phyloP scores from a whole-genome alignment of 352 stramenopile genomes.

The Globisporangium lucens region DNA sequence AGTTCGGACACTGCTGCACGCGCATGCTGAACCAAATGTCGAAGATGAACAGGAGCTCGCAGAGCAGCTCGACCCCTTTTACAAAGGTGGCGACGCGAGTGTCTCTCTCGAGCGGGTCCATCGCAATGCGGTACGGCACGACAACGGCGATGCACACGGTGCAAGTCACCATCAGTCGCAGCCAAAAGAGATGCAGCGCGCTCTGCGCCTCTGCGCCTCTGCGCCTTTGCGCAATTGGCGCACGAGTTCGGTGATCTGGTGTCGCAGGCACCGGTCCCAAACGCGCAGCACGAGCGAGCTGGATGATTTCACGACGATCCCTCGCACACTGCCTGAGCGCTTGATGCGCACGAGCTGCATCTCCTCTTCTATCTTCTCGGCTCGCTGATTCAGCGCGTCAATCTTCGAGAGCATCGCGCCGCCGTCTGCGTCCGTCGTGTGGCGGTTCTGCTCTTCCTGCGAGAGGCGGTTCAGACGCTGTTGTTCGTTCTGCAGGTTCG shows the following conservation, averaged over 20 bases:
- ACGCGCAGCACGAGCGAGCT: not conserved
- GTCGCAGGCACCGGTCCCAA: not conserved
- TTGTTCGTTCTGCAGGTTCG: slow-evolving; percentile 30
- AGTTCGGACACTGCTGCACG: slow-evolving; percentile 25
- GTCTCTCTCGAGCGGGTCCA: slow-evolving; percentile 31
- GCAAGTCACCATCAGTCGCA: slow-evolving; percentile 26
- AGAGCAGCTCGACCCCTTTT: slow-evolving; percentile 26
- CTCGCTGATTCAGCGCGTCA: slow-evolving; percentile 23
- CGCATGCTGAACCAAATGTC: slow-evolving; percentile 56
- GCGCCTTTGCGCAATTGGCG: slow-evolving; percentile 21
- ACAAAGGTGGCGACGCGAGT: slow-evolving; percentile 13
- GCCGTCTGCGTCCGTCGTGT: slow-evolving; percentile 16
- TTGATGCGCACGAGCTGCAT: slow-evolving; percentile 27
- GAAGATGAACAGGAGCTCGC: slow-evolving; percentile 39
- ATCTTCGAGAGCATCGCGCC: slow-evolving; percentile 22
- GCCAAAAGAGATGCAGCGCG: slow-evolving; percentile 39
- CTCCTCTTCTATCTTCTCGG: slow-evolving; percentile 31
- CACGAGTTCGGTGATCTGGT: slow-evolving; percentile 10
- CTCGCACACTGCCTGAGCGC: slow-evolving; percentile 2
- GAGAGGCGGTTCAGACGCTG: slow-evolving; percentile 15
- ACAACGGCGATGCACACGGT: slow-evolving; percentile 43
- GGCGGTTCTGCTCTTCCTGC: slow-evolving; percentile 19
- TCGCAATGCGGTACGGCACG: slow-evolving; percentile 44
- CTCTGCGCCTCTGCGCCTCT: slow-evolving; percentile 50
- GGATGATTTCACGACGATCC: slow-evolving; percentile 2